Evolutionary conservation across 2,329 filamentous ascomycete species (phyloP).

Genomic region (Zymoseptoria pseudotritici): DNA sequence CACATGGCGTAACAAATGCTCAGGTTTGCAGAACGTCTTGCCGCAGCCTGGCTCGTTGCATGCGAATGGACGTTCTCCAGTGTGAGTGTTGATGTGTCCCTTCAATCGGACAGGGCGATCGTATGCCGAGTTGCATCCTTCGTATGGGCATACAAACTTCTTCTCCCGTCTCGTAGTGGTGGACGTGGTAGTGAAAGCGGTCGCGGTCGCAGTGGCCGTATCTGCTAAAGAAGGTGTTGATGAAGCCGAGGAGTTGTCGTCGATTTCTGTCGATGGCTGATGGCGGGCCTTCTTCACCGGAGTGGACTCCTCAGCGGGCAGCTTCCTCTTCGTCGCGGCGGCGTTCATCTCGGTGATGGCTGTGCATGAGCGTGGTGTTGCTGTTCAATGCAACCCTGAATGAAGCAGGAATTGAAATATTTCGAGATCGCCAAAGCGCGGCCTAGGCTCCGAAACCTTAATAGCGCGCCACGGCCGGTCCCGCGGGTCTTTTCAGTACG

Average conservation of each 20-base stretch:
- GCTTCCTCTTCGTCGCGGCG: conserved; percentile 8
- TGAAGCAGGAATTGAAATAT: neutral
- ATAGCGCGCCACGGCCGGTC: neutral
- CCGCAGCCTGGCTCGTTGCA: conserved; percentile 65
- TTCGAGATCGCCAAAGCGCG: neutral
- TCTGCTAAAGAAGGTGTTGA: conserved; percentile 9
- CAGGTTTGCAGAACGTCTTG: conserved; percentile 79
- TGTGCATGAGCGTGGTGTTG: neutral
- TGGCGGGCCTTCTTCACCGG: conserved; percentile 6
- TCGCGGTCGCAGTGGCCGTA: conserved; percentile 6
- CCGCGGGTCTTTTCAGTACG: no score
- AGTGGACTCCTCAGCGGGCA: conserved; percentile 2
- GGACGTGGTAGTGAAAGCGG: conserved; percentile 16
- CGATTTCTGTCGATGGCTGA: conserved; percentile 6
- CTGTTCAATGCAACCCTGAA: neutral
- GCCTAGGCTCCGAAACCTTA: neutral
- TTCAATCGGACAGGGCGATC: conserved; percentile 76
- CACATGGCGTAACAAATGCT: conserved; percentile 78
- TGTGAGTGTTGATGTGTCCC: conserved; percentile 77
- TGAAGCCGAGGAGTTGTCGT: conserved; percentile 2
- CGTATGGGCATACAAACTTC: conserved; percentile 66
- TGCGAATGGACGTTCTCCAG: conserved; percentile 70
- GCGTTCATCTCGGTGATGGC: neutral
- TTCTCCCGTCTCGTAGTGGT: conserved; percentile 51
- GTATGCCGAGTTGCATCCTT: conserved; percentile 72